phyloP scores from a whole-genome alignment of 345 rosid species.

The Raphanus sativus region DNA sequence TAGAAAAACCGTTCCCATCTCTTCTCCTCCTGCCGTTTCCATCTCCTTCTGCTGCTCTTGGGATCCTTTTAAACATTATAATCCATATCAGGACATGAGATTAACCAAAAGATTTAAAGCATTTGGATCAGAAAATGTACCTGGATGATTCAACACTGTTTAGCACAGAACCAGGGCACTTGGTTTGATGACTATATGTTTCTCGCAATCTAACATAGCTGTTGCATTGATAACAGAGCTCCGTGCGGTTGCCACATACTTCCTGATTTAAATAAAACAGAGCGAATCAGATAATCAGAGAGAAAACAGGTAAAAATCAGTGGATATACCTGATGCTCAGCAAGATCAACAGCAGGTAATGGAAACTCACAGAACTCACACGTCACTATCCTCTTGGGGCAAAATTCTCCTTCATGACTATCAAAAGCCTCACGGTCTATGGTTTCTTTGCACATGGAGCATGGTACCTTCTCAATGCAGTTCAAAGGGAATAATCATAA shows the following conservation, averaged over 20 bases:
- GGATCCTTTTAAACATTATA: conserved; percentile 47
- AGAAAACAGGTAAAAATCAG: background rate
- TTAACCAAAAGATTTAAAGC: background rate
- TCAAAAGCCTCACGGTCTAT: conserved; percentile 84
- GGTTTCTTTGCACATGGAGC: conserved; percentile 84
- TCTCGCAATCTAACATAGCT: conserved; percentile 83
- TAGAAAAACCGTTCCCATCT: conserved; percentile 57
- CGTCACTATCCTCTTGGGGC: conserved; percentile 90
- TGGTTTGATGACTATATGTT: conserved; percentile 68
- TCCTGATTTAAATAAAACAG: conserved; percentile 46
- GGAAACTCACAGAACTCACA: conserved; percentile 98
- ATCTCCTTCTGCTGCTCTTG: conserved; percentile 57
- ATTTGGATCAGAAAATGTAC: conserved; percentile 38
- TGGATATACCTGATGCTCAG: conserved; percentile 87
- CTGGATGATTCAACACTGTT: conserved; percentile 75
- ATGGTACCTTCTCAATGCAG: conserved; percentile 61
- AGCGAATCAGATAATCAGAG: conserved; percentile 3
- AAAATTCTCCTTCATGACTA: conserved; percentile 76
- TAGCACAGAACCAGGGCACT: conserved; percentile 64
- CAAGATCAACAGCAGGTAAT: conserved; percentile 83
- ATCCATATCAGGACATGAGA: background rate
- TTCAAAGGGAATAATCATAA: conserved; percentile 1
- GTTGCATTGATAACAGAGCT: conserved; percentile 83
- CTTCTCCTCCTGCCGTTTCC: conserved; percentile 56
- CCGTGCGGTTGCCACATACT: conserved; percentile 98